phyloP scores from a whole-genome alignment of 306 rosid species.

The Dryas octopetala region DNA sequence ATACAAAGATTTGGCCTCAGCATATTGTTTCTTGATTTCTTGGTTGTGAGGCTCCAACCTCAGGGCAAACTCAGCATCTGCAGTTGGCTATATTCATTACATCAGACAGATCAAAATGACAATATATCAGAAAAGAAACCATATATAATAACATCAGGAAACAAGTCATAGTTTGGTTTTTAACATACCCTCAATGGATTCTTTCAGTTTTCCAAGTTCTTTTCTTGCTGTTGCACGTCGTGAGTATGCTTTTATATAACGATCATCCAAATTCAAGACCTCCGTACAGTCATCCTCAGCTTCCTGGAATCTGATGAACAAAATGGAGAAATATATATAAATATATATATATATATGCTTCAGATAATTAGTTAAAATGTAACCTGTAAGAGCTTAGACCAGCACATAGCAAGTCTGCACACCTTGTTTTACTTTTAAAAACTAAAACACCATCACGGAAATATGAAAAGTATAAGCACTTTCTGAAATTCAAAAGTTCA shows the following conservation, averaged over 20 bases:
- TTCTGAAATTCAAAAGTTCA: conserved; percentile 12
- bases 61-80: conserved; percentile 93
- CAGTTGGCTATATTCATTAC: conserved; percentile 39
- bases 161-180: conserved; percentile 18
- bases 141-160: background rate
- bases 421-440: background rate
- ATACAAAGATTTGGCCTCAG: conserved; percentile 71
- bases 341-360: background rate
- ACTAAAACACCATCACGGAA: background rate
- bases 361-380: background rate
- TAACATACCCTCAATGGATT: conserved; percentile 75
- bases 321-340: conserved; percentile 1
- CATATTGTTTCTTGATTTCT: conserved; percentile 86
- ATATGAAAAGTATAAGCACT: background rate
- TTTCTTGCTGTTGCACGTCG: conserved; percentile 88
- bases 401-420: background rate
- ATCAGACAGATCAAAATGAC: conserved; percentile 33
- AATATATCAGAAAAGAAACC: conserved; percentile 17
- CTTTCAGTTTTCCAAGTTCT: conserved; percentile 82
- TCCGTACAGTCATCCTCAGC: conserved; percentile 97
- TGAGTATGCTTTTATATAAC: conserved; percentile 92
- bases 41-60: conserved; percentile 92
- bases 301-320: conserved; percentile 61
- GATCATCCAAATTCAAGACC: conserved; percentile 91
- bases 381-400: background rate